Evolutionary conservation across 2,329 filamentous ascomycete species (phyloP).

Genomic region (Diplodia sapinea): DNA sequence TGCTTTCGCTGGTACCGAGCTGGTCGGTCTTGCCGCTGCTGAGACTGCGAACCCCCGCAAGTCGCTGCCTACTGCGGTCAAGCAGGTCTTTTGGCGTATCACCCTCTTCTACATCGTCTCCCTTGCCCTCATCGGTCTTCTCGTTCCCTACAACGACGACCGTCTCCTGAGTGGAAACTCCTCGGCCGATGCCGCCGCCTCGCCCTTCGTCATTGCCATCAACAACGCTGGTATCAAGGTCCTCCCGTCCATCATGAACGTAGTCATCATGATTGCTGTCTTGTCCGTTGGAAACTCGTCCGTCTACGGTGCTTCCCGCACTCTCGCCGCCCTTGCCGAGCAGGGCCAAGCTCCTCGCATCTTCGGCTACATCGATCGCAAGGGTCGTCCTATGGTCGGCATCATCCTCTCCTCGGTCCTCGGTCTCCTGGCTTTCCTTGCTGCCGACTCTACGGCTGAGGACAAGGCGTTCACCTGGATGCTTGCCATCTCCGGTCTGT

Average conservation of each 20-base stretch:
- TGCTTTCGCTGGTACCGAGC: constrained; percentile 75
- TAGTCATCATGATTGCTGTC: constrained; percentile 87
- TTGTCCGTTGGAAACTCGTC: constrained; percentile 90
- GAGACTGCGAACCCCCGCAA: constrained; percentile 79
- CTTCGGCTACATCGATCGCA: constrained; percentile 64
- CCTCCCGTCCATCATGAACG: constrained; percentile 89
- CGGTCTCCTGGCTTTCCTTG: constrained; percentile 69
- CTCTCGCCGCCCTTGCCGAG: constrained; percentile 86
- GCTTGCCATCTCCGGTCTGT: constrained; percentile 73
- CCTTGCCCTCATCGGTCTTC: constrained; percentile 77
- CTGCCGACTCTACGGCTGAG: constrained; percentile 72
- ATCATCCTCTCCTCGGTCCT: constrained; percentile 60
- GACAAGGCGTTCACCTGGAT: constrained; percentile 82
- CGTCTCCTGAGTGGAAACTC: constrained; percentile 65
- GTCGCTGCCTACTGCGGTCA: constrained; percentile 85
- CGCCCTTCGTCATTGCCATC: constrained; percentile 93
- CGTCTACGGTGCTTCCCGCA: constrained; percentile 89
- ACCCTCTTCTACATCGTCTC: constrained; percentile 84
- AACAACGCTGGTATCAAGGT: constrained; percentile 80
- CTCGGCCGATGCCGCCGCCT: constrained; percentile 73
- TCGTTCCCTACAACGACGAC: constrained; percentile 75
- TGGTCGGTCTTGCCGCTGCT: constrained; percentile 76
- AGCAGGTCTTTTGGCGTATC: constrained; percentile 97
- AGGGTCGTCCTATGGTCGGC: constrained; percentile 51
- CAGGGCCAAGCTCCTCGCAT: constrained; percentile 66